Conservation (phyloP, 2,329 filamentous ascomycete genomes). For the Fusarium citri region DNA sequence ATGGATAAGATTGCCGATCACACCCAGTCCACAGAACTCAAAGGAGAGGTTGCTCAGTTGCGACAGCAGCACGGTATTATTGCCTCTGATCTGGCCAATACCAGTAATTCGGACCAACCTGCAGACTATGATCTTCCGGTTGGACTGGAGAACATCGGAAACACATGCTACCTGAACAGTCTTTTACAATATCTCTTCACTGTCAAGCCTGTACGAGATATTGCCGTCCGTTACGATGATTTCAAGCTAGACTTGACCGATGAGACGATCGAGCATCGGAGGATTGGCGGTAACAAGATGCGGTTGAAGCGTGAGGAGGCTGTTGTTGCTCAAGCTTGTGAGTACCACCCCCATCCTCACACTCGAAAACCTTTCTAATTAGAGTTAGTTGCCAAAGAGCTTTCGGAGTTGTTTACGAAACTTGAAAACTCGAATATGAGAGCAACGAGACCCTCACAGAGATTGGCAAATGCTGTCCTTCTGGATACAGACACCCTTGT, state of each 20-base stretch:
- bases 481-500: constrained; percentile 62
- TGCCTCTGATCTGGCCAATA: constrained; percentile 8
- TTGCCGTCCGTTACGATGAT: constrained; percentile 81
- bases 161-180: constrained; percentile 98
- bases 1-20: constrained; percentile 52
- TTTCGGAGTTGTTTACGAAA: constrained; percentile 75
- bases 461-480: constrained; percentile 83
- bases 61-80: constrained; percentile 44
- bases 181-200: constrained; percentile 96
- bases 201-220: constrained; percentile 80
- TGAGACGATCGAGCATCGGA: constrained; percentile 71
- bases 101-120: constrained; percentile 8
- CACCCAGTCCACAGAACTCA: constrained; percentile 46
- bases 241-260: constrained; percentile 76
- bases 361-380: constrained; percentile 44
- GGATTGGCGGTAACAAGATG: constrained; percentile 76
- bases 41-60: constrained; percentile 44
- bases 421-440: constrained; percentile 72
- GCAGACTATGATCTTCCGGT: constrained; percentile 74
- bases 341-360: constrained; percentile 53
- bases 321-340: constrained; percentile 79
- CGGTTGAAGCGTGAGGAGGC: constrained; percentile 65
- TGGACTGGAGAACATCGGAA: constrained; percentile 92
- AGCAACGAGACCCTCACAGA: constrained; percentile 77
- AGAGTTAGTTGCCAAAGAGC: constrained; percentile 75